Base-by-base conservation (phyloP, 2,329 filamentous ascomycete species). In the Chrysoporthe deuterocubensis region DNA sequence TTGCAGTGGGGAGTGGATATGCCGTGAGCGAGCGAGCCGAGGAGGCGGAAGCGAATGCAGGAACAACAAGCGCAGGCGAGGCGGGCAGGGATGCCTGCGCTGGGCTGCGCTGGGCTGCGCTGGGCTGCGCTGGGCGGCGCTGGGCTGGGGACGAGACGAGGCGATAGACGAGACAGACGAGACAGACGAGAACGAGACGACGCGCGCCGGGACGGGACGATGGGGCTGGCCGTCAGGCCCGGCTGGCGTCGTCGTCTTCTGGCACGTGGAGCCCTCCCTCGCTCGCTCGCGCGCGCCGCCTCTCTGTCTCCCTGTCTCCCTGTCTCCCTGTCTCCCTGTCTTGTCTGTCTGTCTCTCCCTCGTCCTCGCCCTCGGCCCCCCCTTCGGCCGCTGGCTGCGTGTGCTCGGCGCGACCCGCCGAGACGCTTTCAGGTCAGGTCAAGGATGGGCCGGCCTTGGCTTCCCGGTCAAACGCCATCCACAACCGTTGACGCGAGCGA, bases 151-250 rank as follows among this genome's bases (percentile, higher is more conserved):
- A 60, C 44, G 56, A 67, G 26, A 26, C 26, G 26, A 26, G 26
- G 26, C 26, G 26, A 26, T 2, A 26, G 26, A 26, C 26, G 26
- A 26, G 26, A 26, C 26, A 26, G 26, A 26, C 26, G 26, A 26
- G 26, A 26, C 26, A 26, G 26, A 26, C 26, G 26, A 26, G 26
- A 26, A 26, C 26, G 26, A 26, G 26, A 26, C 26, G 26, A 26
- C 2, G 2, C 57, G 66, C 48, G 57, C 52, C 66, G 66, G 66
- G 66, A 68, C 66, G 66, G 66, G 57, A 68, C 66, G 66, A 52
- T 60, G 61, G 46, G 26, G n/a, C 21, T 54, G 50, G 50, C 50
- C 50, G 50, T 54, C n/a, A 54, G 50, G 21, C 21, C 21, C 50
- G 50, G 44, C 44, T 46, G 44, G 44, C 44, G 44, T 46, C 44